Conservation (phyloP, 2,329 filamentous ascomycete species). For the Tolypocladium paradoxum region DNA sequence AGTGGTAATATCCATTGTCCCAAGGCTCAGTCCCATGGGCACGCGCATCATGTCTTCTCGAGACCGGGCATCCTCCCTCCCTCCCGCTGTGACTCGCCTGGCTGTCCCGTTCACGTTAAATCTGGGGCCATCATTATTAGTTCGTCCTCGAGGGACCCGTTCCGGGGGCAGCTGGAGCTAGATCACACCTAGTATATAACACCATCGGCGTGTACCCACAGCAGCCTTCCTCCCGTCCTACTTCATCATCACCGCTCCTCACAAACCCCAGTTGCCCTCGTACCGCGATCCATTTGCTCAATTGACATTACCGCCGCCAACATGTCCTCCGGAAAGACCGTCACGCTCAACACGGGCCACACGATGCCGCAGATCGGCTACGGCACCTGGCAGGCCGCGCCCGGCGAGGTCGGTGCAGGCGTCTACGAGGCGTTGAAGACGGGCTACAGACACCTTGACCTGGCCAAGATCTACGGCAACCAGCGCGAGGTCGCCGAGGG, state of each 20-base stretch:
- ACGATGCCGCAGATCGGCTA: slow-evolving; percentile 51
- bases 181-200: not conserved
- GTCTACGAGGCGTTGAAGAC: slow-evolving; percentile 52
- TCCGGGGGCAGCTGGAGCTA: not conserved
- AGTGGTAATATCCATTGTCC: not conserved
- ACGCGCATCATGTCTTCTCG: not conserved
- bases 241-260: not conserved
- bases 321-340: slow-evolving; percentile 47
- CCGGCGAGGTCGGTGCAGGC: slow-evolving; percentile 52
- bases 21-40: not conserved
- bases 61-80: not conserved
- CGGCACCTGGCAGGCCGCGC: slow-evolving; percentile 59
- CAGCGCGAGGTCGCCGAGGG: slow-evolving; percentile 48
- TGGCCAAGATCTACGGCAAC: slow-evolving; percentile 51
- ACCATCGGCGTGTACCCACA: not conserved
- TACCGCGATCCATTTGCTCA: not conserved
- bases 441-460: slow-evolving; percentile 53
- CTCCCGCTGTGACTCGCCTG: not conserved
- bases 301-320: slow-evolving; percentile 5
- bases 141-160: not conserved
- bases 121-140: not conserved
- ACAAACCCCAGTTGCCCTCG: not conserved
- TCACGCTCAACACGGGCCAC: slow-evolving; percentile 52
- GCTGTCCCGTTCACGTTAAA: not conserved
- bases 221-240: not conserved